phyloP scores from a whole-genome alignment of 2,329 filamentous ascomycete species.

The Hawksworthiomyces lignivorus region DNA sequence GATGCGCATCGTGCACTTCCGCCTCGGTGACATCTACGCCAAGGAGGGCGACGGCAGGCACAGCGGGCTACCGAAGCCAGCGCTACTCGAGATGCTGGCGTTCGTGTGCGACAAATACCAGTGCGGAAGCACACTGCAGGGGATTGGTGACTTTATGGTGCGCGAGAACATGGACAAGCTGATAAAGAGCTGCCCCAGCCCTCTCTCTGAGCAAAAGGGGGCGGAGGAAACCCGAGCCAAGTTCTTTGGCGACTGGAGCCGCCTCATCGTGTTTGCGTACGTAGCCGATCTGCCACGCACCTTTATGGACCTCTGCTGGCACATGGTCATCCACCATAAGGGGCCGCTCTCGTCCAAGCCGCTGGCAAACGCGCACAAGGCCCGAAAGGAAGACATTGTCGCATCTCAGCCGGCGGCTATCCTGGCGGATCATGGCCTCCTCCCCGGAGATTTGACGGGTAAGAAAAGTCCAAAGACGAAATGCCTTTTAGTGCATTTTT shows the following conservation, averaged over 20 bases:
- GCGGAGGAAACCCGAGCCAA: too few relatives aligned
- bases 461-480: too few relatives aligned
- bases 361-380: too few relatives aligned
- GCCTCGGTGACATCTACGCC: conserved; percentile 4
- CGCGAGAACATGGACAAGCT: conserved; percentile 7
- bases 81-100: conserved; percentile 10
- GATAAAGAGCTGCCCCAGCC: too few relatives aligned
- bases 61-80: conserved; percentile 5
- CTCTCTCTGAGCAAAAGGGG: too few relatives aligned
- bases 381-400: neutral
- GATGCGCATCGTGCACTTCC: conserved; percentile 12
- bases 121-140: conserved; percentile 9
- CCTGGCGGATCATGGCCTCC: neutral
- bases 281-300: conserved; percentile 11
- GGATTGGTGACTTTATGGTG: conserved; percentile 10
- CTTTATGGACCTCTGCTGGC: conserved; percentile 14
- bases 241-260: neutral
- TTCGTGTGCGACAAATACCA: conserved; percentile 14
- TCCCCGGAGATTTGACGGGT: neutral
- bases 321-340: conserved; percentile 5
- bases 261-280: conserved; percentile 15
- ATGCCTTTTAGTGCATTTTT: too few relatives aligned
- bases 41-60: conserved; percentile 1
- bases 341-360: neutral
- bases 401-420: neutral